These are phyloP conservation scores for Zangia roseola DNA, from an alignment of 768 basidiomycete species.

Conservation along the genomic window DNA sequence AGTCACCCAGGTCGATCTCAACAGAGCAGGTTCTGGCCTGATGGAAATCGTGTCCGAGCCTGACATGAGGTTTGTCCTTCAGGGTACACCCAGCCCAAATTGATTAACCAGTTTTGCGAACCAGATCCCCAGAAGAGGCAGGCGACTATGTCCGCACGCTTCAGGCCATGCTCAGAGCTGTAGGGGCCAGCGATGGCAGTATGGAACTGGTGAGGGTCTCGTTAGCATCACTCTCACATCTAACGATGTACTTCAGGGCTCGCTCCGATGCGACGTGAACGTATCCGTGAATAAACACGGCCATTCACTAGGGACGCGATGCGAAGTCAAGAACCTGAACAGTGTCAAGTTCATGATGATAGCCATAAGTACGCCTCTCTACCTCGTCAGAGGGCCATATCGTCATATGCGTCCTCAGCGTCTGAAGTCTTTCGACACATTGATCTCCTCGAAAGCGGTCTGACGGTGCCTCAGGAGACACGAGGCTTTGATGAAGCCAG, in stretches of 20 bases:
- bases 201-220: constrained; percentile 83
- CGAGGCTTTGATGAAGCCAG: constrained; percentile 84
- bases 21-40: constrained; percentile 83
- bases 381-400: background rate
- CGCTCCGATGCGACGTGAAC: constrained; percentile 93
- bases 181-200: constrained; percentile 90
- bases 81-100: background rate
- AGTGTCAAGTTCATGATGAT: constrained; percentile 80
- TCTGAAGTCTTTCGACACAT: constrained; percentile 84
- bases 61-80: constrained; percentile 61
- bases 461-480: constrained; percentile 75
- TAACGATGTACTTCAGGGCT: constrained; percentile 57
- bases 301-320: constrained; percentile 71
- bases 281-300: constrained; percentile 80
- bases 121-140: constrained; percentile 83
- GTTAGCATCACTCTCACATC: background rate
- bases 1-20: constrained; percentile 75
- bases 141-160: constrained; percentile 81
- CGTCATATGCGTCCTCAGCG: constrained; percentile 42
- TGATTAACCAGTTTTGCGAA: background rate
- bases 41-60: constrained; percentile 97
- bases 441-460: constrained; percentile 43
- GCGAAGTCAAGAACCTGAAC: constrained; percentile 97
- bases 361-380: constrained; percentile 70
- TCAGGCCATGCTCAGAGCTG: constrained; percentile 74